A percentile compares a stretch with the other conserved stretches of the same genome.
Evolutionary conservation across 2,329 filamentous ascomycete genomes (phyloP).

Genomic region (Colletotrichum sp.): DNA sequence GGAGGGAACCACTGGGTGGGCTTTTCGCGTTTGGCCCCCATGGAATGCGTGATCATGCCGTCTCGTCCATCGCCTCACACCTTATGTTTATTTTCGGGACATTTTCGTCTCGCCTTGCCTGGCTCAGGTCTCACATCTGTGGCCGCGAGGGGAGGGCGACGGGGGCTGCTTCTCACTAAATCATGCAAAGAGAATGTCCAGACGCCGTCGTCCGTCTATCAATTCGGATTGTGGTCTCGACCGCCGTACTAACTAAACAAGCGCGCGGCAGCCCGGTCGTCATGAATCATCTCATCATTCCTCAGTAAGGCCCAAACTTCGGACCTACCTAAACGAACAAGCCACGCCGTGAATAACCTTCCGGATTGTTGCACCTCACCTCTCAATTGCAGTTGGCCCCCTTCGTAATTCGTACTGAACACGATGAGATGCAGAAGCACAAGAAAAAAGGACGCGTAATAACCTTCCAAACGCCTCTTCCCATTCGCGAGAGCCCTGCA

Average conservation of each 20-base stretch:
- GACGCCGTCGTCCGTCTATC: neutral
- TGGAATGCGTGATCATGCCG: neutral
- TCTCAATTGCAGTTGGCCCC: neutral
- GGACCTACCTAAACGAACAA: neutral
- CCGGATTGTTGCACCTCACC: neutral
- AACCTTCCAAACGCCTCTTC: neutral
- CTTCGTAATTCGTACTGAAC: neutral
- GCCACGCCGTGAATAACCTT: neutral
- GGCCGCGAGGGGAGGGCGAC: neutral
- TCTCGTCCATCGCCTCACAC: neutral
- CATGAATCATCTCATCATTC: neutral
- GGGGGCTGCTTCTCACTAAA: neutral
- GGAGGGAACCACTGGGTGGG: neutral
- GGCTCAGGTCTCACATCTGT: neutral
- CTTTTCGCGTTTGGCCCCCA: neutral
- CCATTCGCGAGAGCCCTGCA: constrained; percentile 9
- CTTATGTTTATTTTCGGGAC: neutral
- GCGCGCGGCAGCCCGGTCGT: constrained; percentile 8
- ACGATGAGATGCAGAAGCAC: neutral
- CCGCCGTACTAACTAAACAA: neutral
- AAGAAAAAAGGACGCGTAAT: constrained; percentile 17
- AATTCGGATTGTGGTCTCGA: neutral
- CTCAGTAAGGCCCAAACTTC: neutral
- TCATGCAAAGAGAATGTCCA: neutral
- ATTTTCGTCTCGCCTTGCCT: neutral